Evolutionary conservation across 805 yeast species (phyloP), one percentile per base, ranked within the genome.

Genomic region (Teunomyces aglyptinius): DNA sequence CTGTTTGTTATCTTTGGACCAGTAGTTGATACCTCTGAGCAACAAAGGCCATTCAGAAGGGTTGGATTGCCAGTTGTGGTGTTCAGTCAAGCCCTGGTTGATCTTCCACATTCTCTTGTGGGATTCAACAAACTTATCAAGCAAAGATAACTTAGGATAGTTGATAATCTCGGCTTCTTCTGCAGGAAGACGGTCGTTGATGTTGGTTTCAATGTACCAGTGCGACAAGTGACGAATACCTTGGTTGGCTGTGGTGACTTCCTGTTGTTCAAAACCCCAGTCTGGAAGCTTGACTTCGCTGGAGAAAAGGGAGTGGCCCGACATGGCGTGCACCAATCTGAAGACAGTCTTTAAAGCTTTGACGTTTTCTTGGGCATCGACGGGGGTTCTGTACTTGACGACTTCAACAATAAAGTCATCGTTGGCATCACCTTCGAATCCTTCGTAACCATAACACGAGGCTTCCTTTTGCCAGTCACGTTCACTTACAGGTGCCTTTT

Each of bases 401-500:
- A 87, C 83, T 63, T 86, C 92, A 49, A 87, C 83, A 51, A 83
- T 65, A 67, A 86, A 87, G 62, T 86, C 91, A 67, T 87, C 96
- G 65, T 87, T 87, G 46, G 89, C 84, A 67, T 87, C 94, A 65
- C 95, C 96, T 20, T 60, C 81, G 56, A 86, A 87, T 3, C 87
- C 89, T 38, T 82, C 84, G 57, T 61, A 83, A 18, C 96, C 96
- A 62, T 87, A 87, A 67, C 83, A 75, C 3, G 89, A 77, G 15
- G 77, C 89, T 70, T 87, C 96, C 65, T 84, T 85, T 69, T 85
- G 91, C 94, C 94, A 87, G 58, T 87, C 96, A 49, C 76, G 70
- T 60, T 81, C 85, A 47, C 85, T 73, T 15, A 86, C 89, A 13
- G 92, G 88, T 20, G 91, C 83, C 64, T 86, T 83, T 57, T 85